Percentiles rank a stretch among this genome's conserved stretches.
phyloP scores from a whole-genome alignment of 495 filamentous ascomycete species.

The Astrocystis sublimbata region DNA sequence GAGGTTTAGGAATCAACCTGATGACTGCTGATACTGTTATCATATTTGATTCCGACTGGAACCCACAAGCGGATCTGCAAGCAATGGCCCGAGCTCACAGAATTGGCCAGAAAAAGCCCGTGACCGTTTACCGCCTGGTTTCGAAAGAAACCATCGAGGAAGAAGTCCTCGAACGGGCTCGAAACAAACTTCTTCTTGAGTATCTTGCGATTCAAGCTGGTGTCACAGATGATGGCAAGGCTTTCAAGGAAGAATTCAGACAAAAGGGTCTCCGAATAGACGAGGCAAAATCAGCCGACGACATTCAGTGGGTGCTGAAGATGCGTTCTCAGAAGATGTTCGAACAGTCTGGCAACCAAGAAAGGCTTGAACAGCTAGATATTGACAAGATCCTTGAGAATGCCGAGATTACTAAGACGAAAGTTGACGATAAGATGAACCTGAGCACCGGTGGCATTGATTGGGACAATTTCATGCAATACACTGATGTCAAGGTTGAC shows the following conservation, averaged over 20 bases:
- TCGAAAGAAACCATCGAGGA: conserved; percentile 98
- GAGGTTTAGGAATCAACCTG: conserved; percentile 95
- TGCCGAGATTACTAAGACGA: conserved; percentile 92
- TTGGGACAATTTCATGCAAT: conserved; percentile 93
- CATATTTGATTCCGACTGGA: conserved; percentile 99
- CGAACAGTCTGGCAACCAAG: conserved; percentile 91
- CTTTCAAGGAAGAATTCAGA: conserved; percentile 60
- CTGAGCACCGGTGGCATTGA: conserved; percentile 74
- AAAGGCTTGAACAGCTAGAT: conserved; percentile 95
- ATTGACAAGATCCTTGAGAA: conserved; percentile 96
- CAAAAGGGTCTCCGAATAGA: conserved; percentile 57
- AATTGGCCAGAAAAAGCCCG: conserved; percentile 93
- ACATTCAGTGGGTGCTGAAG: conserved; percentile 91
- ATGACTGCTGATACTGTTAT: conserved; percentile 99
- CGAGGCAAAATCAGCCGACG: conserved; percentile 83
- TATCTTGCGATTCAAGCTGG: conserved; percentile 96
- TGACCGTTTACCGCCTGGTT: conserved; percentile 92
- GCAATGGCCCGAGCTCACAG: conserved; percentile 98
- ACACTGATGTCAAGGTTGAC: conserved; percentile 91
- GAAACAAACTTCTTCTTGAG: conserved; percentile 98
- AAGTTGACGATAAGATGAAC: conserved; percentile 67
- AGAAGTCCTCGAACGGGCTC: conserved; percentile 90
- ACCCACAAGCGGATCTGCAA: conserved; percentile 95
- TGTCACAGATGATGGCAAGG: conserved; percentile 87
- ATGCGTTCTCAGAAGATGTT: conserved; percentile 96